Evolutionary conservation across 129 eudicot species (phyloP).

Genomic region (sunflower (Helianthus annuus)): DNA sequence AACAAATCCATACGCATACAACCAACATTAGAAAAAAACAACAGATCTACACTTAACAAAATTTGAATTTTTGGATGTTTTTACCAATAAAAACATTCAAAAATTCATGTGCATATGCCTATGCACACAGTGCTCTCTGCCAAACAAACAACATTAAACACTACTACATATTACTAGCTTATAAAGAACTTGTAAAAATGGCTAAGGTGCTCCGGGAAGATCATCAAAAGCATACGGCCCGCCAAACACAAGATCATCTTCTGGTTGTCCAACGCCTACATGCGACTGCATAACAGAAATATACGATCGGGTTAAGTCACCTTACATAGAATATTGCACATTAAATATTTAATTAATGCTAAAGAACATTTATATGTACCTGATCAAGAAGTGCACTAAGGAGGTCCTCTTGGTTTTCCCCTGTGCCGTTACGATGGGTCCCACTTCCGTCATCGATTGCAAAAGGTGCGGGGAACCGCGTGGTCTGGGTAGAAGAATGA

Average conservation of each 20-base stretch:
- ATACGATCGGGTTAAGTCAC: not conserved
- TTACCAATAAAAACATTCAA: slow-evolving; percentile 34
- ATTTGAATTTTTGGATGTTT: slow-evolving; percentile 12
- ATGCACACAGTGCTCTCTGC: not conserved
- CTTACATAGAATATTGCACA: not conserved
- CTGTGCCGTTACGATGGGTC: slow-evolving; percentile 36
- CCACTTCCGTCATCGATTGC: slow-evolving; percentile 33
- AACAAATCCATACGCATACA: not conserved
- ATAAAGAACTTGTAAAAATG: not conserved
- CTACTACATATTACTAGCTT: slow-evolving; percentile 3
- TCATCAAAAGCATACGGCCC: slow-evolving; percentile 67
- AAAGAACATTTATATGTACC: slow-evolving; percentile 34
- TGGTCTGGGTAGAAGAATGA: slow-evolving; percentile 18
- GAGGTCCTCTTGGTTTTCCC: slow-evolving; percentile 64
- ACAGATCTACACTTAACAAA: slow-evolving; percentile 11
- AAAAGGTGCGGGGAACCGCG: slow-evolving; percentile 13
- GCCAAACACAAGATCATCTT: slow-evolving; percentile 55
- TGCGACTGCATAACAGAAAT: slow-evolving; percentile 28
- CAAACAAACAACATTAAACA: slow-evolving; percentile 7
- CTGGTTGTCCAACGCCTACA: slow-evolving; percentile 54
- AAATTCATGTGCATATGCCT: slow-evolving; percentile 26
- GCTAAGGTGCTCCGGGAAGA: slow-evolving; percentile 49
- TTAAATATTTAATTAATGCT: not conserved
- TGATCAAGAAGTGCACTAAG: slow-evolving; percentile 60
- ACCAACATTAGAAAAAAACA: not conserved